phyloP scores from a whole-genome alignment of 331 rosid species.

The Acacia pycnantha region DNA sequence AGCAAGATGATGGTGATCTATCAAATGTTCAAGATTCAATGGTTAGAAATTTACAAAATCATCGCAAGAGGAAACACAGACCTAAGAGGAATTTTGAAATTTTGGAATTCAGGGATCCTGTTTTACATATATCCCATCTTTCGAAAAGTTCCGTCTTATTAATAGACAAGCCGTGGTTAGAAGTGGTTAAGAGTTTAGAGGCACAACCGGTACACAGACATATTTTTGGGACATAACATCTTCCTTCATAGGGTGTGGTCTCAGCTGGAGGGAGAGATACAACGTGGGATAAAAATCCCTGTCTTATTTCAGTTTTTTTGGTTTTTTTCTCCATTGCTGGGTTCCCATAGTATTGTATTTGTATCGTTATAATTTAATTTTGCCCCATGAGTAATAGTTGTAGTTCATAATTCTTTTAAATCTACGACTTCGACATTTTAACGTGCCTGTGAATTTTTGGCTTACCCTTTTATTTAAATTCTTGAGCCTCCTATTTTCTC shows the following conservation, averaged over 20 bases:
- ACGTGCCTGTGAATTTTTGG: not conserved
- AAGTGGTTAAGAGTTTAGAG: constrained; percentile 76
- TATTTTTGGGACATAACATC: constrained; percentile 64
- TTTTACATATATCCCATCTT: constrained; percentile 76
- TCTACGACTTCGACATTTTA: not conserved
- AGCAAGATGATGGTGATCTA: constrained; percentile 61
- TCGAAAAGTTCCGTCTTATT: constrained; percentile 65
- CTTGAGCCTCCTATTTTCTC: not conserved
- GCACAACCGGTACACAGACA: constrained; percentile 89
- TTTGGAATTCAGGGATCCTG: constrained; percentile 58
- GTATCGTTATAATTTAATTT: constrained; percentile 37
- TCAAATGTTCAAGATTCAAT: constrained; percentile 48
- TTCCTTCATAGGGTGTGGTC: constrained; percentile 25
- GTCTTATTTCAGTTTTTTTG: constrained; percentile 26
- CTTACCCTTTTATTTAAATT: not conserved
- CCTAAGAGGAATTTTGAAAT: constrained; percentile 75
- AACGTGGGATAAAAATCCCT: constrained; percentile 42
- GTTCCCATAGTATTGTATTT: constrained; percentile 31
- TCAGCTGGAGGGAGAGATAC: constrained; percentile 45
- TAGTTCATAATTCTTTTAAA: not conserved
- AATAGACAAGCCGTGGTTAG: constrained; percentile 90
- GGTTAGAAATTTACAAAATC: constrained; percentile 42
- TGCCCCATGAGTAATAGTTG: constrained; percentile 34
- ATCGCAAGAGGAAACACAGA: constrained; percentile 50
- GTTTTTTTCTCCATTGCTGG: constrained; percentile 32